Evolutionary conservation across 306 rosid species (phyloP), one percentile per base, ranked within the genome.

Genomic region (Cicer yamashitae): DNA sequence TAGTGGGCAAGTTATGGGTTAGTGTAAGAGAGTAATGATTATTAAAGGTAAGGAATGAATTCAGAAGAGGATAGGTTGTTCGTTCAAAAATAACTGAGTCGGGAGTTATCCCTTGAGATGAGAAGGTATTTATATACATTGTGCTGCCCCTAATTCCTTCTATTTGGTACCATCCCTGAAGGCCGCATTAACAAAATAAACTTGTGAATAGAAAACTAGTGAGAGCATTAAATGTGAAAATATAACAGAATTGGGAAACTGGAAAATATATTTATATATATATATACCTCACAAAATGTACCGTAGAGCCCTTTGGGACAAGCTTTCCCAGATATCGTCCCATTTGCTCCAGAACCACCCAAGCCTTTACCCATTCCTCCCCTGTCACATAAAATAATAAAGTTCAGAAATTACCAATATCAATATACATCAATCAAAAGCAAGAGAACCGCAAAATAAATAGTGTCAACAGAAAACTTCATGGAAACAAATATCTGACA

Each of bases 241-340:
- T 64, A 57, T 52, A 67, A 76, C 43, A 65, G 54, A 30, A 76
- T 43, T 58, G 6, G 43, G 53, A 8, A 20, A 60, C 22, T 10
- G 17, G 45, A 54, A 30, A 66, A 20, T 41, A 30, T 75, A 34
- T 48, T 41, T 75, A 76, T 46, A 53, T 72, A 76, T 46, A 53
- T 70, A 30, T 30, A 30, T 30, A 96, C 99, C 99, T 87, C 83
- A 67, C 99, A 96, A 77, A 92, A 96, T 52, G 81, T 92, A 80
- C 99, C 99, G 17, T 83, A 96, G 11, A 96, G 92, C 60, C 98
- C 98, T 79, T 79, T 86, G 47, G 99, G 99, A 77, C 99, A 96
- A 81, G 83, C 86, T 63, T 81, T 90, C 41, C 94, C 98, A 10
- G 98, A 88, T 85, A 92, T 62, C 0, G 99, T 90, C 67, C 99